Base-by-base conservation (phyloP, 1,284 basidiomycete species). In the Leccinum pachyderme region DNA sequence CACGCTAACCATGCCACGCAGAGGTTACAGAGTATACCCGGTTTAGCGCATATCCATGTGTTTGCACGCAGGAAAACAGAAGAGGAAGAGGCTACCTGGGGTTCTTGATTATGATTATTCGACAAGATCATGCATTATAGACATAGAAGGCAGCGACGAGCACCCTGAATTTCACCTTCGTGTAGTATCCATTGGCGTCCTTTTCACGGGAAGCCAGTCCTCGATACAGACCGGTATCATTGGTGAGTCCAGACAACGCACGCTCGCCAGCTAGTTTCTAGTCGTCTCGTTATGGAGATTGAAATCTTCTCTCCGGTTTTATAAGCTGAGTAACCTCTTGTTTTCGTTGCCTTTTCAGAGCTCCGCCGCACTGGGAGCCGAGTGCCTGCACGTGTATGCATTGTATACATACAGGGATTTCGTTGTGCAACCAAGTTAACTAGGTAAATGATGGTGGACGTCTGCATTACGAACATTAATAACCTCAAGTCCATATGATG, bases 11-110 rank as follows among this genome's bases (percentile, higher is more conserved):
- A 27, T 54, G 27, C 56, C 31, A 54, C 55, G 41, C 69, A 89
- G 87, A 79, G 89, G 62, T 66, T 92, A 55, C 90, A 93, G 64
- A 91, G 88, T 58, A 82, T 93, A 25, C 86, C 81, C 11, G 87
- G 82, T 15, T 74, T 93, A 47, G 87, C 88, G 0, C 91, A 93
- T 65, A 81, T 88, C 28, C 91, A 93, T 59, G 87, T 92, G 35
- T 90, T 92, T 66, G 89, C 87, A 8, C 77, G 81, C 49, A 75
- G 70, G 65, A 86, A 85, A 61, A 56, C 57, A 25, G 35, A 37
- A 3, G 56, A 65, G 32, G 68, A 70, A 51, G 57, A 58, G 54
- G 51, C 24, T 27, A 13, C 13, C 18, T 67, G 64, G 66, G 22
- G 29, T 47, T 29, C 47, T 45, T 64, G 55, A 63, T 45, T 15